These are phyloP conservation scores for Stentor coeruleus DNA, from an alignment of 73 alveolate species.

Conservation along the genomic window DNA sequence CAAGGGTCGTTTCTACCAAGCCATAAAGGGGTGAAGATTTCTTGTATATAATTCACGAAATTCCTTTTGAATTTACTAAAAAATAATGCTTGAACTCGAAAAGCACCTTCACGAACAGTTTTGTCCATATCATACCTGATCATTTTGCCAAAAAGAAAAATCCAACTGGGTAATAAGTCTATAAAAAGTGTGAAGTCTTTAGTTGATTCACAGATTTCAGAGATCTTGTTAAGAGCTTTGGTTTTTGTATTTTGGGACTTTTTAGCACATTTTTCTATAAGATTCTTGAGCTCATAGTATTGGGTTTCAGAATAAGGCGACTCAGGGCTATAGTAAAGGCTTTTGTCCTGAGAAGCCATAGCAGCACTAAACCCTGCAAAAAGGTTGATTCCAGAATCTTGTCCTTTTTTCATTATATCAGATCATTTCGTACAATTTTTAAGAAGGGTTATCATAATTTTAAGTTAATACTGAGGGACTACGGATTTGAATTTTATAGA, in stretches of 20 bases:
- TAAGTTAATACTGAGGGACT: too few species aligned
- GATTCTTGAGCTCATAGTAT: neutral
- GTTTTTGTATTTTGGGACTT: constrained; percentile 7
- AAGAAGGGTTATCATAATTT: too few species aligned
- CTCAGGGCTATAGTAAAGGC: neutral
- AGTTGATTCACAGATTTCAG: neutral
- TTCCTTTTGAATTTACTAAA: neutral
- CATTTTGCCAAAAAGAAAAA: neutral
- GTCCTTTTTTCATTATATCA: neutral
- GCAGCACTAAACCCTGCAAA: constrained; percentile 23
- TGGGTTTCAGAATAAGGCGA: constrained; percentile 23
- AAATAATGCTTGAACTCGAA: neutral
- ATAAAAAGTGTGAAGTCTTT: neutral
- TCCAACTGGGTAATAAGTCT: constrained; percentile 3
- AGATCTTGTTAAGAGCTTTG: neutral
- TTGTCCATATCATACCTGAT: neutral
- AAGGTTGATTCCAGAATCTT: constrained; percentile 16
- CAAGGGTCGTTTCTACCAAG: neutral
- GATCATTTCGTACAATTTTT: neutral
- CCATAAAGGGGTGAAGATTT: constrained; percentile 8
- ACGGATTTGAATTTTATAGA: too few species aligned
- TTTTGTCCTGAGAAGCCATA: neutral
- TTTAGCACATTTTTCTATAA: constrained; percentile 3
- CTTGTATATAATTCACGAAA: constrained; percentile 1
- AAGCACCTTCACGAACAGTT: constrained; percentile 22